These are phyloP conservation scores for Strobilomyces echinocephalus DNA, from an alignment of 768 basidiomycete genomes.

Conservation along the genomic window DNA sequence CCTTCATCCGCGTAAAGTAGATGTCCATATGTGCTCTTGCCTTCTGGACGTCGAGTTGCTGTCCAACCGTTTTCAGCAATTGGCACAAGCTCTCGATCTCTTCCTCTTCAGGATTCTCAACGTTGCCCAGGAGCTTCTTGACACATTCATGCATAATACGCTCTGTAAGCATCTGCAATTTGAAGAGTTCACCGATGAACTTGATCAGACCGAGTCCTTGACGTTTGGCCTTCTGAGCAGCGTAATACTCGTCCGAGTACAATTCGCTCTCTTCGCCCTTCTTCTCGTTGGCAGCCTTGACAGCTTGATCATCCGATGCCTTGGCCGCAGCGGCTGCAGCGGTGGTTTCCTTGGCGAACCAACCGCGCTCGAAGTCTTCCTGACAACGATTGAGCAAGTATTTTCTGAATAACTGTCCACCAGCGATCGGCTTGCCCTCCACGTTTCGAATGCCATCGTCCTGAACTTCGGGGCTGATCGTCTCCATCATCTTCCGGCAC, in stretches of 20 bases:
- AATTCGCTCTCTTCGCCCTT: slow-evolving; percentile 60
- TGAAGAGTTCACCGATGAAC: slow-evolving; percentile 98
- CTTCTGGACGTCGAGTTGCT: slow-evolving; percentile 73
- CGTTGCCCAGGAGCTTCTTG: slow-evolving; percentile 90
- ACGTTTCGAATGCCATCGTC: slow-evolving; percentile 79
- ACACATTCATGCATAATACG: slow-evolving; percentile 99
- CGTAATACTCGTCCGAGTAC: slow-evolving; percentile 95
- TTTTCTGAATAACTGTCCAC: slow-evolving; percentile 93
- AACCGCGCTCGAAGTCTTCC: slow-evolving; percentile 95
- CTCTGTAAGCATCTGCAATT: slow-evolving; percentile 96
- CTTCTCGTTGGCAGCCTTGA: slow-evolving; percentile 62
- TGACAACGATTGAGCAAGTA: slow-evolving; percentile 96
- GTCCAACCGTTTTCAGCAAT: slow-evolving; percentile 84
- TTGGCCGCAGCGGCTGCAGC: slow-evolving; percentile 83
- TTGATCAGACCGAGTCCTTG: slow-evolving; percentile 95
- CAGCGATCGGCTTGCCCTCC: slow-evolving; percentile 86
- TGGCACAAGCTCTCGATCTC: slow-evolving; percentile 96
- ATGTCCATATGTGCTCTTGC: slow-evolving; percentile 84
- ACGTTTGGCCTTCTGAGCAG: slow-evolving; percentile 94
- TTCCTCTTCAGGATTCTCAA: slow-evolving; percentile 95
- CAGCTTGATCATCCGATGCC: slow-evolving; percentile 79
- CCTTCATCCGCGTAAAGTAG: slow-evolving; percentile 88
- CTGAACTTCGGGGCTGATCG: slow-evolving; percentile 79
- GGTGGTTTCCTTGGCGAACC: slow-evolving; percentile 84
- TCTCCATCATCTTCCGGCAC: slow-evolving; percentile 94